Conservation (phyloP, 2,329 filamentous ascomycete species). For the Colletotrichum tropicicola region DNA sequence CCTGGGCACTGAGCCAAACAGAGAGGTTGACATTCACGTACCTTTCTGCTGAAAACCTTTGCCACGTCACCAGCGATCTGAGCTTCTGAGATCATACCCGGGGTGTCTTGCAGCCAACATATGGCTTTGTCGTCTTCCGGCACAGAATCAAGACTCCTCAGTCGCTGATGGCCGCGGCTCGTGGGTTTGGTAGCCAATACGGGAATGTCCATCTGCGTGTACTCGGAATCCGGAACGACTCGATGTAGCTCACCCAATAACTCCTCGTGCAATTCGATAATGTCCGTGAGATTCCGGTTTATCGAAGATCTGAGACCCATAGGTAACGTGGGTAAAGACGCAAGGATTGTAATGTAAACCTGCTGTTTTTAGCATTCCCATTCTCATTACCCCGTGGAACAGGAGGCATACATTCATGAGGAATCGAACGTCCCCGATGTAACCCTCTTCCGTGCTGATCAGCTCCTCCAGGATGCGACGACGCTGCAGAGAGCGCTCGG, state of each 20-base stretch:
- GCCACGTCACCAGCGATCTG: conserved; percentile 68
- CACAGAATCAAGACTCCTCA: conserved; percentile 57
- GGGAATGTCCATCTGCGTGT: conserved; percentile 53
- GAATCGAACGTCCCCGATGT: conserved; percentile 87
- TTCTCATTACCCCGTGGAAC: background rate
- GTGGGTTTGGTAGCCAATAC: conserved; percentile 30
- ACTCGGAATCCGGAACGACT: conserved; percentile 74
- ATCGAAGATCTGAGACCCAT: conserved; percentile 74
- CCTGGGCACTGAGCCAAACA: too few relatives aligned
- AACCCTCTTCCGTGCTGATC: conserved; percentile 85
- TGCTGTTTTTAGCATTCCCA: conserved; percentile 42
- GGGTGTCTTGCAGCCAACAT: conserved; percentile 54
- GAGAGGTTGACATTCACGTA: conserved; percentile 42
- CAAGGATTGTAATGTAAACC: conserved; percentile 80
- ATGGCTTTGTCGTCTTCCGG: conserved; percentile 47
- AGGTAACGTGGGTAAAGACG: conserved; percentile 74
- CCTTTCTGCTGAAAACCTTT: conserved; percentile 68
- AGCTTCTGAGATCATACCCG: conserved; percentile 66
- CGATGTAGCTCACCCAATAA: conserved; percentile 79
- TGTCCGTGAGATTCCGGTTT: conserved; percentile 80
- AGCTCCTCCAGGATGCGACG: conserved; percentile 86
- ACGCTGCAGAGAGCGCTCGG: conserved; percentile 77
- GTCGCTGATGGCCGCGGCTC: conserved; percentile 50
- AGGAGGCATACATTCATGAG: conserved; percentile 76
- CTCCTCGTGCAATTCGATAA: conserved; percentile 84